These are phyloP conservation scores for Pholiota adiposa DNA, from an alignment of 1,284 basidiomycete genomes.

Conservation along the genomic window DNA sequence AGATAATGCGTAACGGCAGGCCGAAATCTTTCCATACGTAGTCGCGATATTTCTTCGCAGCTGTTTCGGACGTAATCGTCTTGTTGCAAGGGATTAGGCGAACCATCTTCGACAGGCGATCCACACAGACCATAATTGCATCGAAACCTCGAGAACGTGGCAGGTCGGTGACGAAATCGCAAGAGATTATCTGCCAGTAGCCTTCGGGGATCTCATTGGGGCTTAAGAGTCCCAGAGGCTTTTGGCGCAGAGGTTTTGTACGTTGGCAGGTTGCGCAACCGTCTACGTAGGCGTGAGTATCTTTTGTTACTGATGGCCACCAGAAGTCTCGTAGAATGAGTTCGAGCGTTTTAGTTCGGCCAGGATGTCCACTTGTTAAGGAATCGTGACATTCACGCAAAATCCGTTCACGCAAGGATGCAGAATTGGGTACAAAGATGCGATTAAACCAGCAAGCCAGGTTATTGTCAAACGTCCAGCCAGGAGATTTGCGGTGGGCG, in stretches of 20 bases:
- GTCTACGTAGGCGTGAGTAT: slow-evolving; percentile 36
- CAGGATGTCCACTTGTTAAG: slow-evolving; percentile 41
- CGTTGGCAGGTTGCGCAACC: slow-evolving; percentile 42
- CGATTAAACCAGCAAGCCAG: slow-evolving; percentile 7
- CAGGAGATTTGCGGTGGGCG: background rate
- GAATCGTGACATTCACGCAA: slow-evolving; percentile 34
- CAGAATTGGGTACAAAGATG: slow-evolving; percentile 30
- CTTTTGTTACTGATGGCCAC: slow-evolving; percentile 43
- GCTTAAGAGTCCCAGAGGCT: slow-evolving; percentile 27
- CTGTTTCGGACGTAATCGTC: slow-evolving; percentile 27
- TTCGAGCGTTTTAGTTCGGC: slow-evolving; percentile 40
- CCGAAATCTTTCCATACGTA: slow-evolving; percentile 36
- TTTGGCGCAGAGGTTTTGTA: slow-evolving; percentile 31
- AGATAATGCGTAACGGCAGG: slow-evolving; percentile 35
- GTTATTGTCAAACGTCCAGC: slow-evolving; percentile 6
- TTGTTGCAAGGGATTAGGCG: slow-evolving; percentile 32
- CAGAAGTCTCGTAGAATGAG: slow-evolving; percentile 40
- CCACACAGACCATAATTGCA: slow-evolving; percentile 39
- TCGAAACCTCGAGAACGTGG: slow-evolving; percentile 37
- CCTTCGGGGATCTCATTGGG: slow-evolving; percentile 30
- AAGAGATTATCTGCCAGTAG: slow-evolving; percentile 34
- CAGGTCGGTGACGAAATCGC: slow-evolving; percentile 41
- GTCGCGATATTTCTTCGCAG: slow-evolving; percentile 27
- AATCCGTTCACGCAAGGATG: slow-evolving; percentile 27
- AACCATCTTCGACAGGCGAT: slow-evolving; percentile 35